Evolutionary conservation across 1,139 yeast species (phyloP), one percentile per base, ranked within the genome.

Genomic region (Candida sanyaensis): DNA sequence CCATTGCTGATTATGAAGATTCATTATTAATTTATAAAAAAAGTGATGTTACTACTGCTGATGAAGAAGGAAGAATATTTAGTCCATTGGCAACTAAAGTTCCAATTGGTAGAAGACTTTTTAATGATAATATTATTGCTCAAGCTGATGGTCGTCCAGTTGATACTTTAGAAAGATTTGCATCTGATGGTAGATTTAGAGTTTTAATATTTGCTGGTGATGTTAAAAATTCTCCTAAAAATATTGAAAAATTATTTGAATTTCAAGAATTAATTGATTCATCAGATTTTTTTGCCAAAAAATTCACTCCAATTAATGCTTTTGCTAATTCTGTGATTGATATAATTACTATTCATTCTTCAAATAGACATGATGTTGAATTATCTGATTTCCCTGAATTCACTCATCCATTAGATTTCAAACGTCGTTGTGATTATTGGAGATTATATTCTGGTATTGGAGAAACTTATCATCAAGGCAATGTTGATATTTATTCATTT

Each of bases 391-490:
- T 67, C 55, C 70, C 71, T 10, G 56, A 52, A 17, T 56, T 61
- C 12, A 56, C 63, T 51, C 54, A 65, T 42, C 64, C 66, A 28
- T 46, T 42, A 50, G 69, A 64, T 43, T 52, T 51, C 51, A 60
- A 56, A 47, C 50, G 55, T 11, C 59, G 68, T 37, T 55, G 58
- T 53, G 65, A 68, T 49, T 62, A 65, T 53, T 63, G 69, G 68
- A 56, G 57, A 43, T 56, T 68, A 34, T 62, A 54, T 44, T 45
- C 61, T 33, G 64, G 63, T 28, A 58, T 59, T 43, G 66, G 52
- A 5, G 32, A 43, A 12, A 43, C 52, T 17, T 47, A 50, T 41
- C 50, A 50, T 30, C 52, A 49, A 41, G 49, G 49, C 12, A 37
- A 38, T 6, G 41, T 45, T 39, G 48, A 48, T 36, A 39, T 45